Percentiles rank a stretch among this genome's conserved stretches.
Conservation (phyloP, 306 rosid species). For the Cicer yamashitae region DNA sequence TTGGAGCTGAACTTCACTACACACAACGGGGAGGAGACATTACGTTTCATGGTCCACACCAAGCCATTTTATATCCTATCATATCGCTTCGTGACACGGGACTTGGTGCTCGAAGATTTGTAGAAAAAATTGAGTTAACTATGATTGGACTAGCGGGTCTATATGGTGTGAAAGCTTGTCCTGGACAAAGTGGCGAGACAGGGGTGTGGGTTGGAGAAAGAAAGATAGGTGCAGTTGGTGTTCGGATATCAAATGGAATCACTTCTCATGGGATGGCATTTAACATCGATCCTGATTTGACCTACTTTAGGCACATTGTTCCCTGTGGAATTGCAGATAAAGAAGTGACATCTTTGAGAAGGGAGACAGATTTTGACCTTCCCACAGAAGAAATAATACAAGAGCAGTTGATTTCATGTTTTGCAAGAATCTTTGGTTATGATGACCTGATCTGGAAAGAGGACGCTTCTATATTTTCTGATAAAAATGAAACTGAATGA, state of each 20-base stretch:
- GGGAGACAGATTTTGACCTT: constrained; percentile 62
- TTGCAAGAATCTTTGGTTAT: constrained; percentile 75
- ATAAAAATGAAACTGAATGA: constrained; percentile 50
- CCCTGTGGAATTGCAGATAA: constrained; percentile 88
- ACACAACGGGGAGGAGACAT: constrained; percentile 90
- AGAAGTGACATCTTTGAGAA: constrained; percentile 83
- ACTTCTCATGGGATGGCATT: constrained; percentile 91
- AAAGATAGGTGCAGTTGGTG: constrained; percentile 93
- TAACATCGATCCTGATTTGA: constrained; percentile 86
- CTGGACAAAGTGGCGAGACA: constrained; percentile 67
- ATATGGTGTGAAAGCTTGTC: constrained; percentile 76
- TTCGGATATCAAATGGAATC: constrained; percentile 74
- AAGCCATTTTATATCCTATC: constrained; percentile 81
- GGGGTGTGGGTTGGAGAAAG: constrained; percentile 94
- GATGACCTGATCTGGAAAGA: constrained; percentile 62
- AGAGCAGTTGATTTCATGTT: constrained; percentile 80
- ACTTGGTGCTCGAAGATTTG: constrained; percentile 76
- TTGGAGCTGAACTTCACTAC: constrained; percentile 83
- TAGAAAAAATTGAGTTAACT: constrained; percentile 79
- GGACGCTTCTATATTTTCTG: constrained; percentile 44
- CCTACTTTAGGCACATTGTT: constrained; percentile 76
- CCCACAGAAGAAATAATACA: constrained; percentile 67
- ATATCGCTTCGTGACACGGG: constrained; percentile 74
- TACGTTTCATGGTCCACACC: constrained; percentile 91
- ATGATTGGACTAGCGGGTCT: constrained; percentile 74